Base-by-base conservation (phyloP, 1,284 basidiomycete genomes). In the Ustilago shanxiensis region DNA sequence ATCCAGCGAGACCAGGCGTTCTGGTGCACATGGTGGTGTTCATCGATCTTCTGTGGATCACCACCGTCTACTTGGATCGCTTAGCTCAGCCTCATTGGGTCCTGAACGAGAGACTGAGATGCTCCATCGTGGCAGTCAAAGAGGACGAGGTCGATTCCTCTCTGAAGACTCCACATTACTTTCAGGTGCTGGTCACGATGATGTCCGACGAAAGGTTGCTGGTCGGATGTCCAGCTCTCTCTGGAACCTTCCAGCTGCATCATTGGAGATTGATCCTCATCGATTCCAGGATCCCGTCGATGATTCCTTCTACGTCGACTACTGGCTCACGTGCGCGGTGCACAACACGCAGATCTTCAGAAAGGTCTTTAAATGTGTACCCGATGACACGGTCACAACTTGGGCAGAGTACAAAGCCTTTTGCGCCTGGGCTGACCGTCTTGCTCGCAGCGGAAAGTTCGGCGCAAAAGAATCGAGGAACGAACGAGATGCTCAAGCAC, bases 381-480 rank as follows among this genome's bases (percentile, higher is more conserved):
- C 84, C 2, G 84, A 86, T 63, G 82, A 86, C 59, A 81, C 74
- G 44, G 79, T 85, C 13, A 83, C 74, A 47, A 85, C 83, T 14
- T 86, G 84, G 84, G 69, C 72, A 18, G 82, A 82, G 55, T 86
- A 84, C 72, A 86, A 85, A 69, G 69, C 69, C 7, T 84, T 78
- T 33, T 57, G 52, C 14, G 66, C 73, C 0, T 85, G 83, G 83
- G 45, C 67, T 18, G 76, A 81, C 51, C 67, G 83, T 0, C 50
- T 84, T 33, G 72, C 71, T 1, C 58, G 68, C 2, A 77, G 76
- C 20, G 74, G 74, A 51, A 72, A 69, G 29, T 77, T 77, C 54
- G 63, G 66, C 2, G 66, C 70, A 16, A 77, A 77, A 26, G 74
- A 77, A 53, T 64, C 56, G 14, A 33, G 35, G 4, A 22, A 39